Evolutionary conservation across 2,329 filamentous ascomycete species (phyloP).

Genomic region (Pseudocercospora pini-densiflorae): DNA sequence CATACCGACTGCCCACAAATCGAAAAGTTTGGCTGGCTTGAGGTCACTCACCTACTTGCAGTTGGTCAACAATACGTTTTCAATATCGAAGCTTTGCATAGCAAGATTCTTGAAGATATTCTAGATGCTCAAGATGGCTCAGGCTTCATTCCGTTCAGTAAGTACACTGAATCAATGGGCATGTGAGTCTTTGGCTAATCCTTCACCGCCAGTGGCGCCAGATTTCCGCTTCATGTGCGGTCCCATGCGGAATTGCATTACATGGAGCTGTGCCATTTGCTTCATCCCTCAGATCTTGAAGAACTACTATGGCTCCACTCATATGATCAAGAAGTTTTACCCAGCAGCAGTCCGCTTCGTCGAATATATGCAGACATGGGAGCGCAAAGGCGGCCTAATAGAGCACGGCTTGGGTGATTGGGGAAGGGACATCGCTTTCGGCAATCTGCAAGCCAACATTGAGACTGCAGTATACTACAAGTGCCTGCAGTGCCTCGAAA

Average conservation of each 20-base stretch:
- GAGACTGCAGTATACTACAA: constrained; percentile 52
- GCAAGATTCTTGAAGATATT: constrained; percentile 55
- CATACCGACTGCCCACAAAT: constrained; percentile 55
- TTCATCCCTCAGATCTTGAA: constrained; percentile 45
- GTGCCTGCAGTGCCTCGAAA: constrained; percentile 44
- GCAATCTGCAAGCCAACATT: constrained; percentile 52
- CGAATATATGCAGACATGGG: constrained; percentile 48
- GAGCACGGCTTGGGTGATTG: constrained; percentile 52
- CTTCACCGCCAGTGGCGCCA: constrained; percentile 45
- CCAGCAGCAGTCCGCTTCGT: constrained; percentile 47
- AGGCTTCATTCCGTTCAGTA: constrained; percentile 48
- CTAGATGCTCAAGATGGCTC: constrained; percentile 51
- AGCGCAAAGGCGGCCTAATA: constrained; percentile 48
- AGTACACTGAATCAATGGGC: background rate
- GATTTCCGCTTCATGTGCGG: constrained; percentile 56
- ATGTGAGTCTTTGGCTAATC: background rate
- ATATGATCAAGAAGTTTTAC: constrained; percentile 45
- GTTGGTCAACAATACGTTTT: constrained; percentile 53
- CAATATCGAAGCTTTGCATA: constrained; percentile 53
- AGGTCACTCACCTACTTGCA: constrained; percentile 53
- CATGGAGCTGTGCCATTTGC: constrained; percentile 49
- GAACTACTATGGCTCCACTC: constrained; percentile 48
- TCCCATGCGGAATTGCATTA: constrained; percentile 53
- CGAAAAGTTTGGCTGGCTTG: constrained; percentile 56
- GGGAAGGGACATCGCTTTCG: constrained; percentile 50